Conservation (phyloP, 495 filamentous ascomycete genomes). For the Amniculicola lignicola region DNA sequence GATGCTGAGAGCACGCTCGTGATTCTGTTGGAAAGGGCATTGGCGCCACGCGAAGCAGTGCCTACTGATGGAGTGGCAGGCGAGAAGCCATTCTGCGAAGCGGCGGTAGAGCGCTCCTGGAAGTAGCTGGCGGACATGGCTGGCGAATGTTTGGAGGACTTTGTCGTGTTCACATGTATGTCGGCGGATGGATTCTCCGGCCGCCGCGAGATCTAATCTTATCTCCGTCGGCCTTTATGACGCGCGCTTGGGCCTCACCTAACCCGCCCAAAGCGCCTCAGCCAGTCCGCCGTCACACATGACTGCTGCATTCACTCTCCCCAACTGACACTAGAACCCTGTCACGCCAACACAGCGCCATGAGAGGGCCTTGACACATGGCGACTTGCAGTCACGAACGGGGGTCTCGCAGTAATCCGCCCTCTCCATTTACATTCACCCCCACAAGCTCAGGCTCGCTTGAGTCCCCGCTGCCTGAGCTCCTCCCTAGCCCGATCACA, state of each 20-base stretch:
- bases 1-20: conserved; percentile 84
- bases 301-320: conserved; percentile 10
- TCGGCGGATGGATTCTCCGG: conserved; percentile 1
- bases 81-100: conserved; percentile 26
- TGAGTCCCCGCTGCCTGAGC: conserved; percentile 23
- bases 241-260: background rate
- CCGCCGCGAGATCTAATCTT: conserved; percentile 8
- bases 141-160: background rate
- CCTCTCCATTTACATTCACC: background rate
- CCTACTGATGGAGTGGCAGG: conserved; percentile 31
- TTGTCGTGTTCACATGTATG: background rate
- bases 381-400: conserved; percentile 9
- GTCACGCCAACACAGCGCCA: conserved; percentile 23
- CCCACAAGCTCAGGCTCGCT: background rate
- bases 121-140: conserved; percentile 27
- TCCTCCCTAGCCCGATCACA: background rate
- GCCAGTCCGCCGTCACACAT: conserved; percentile 14
- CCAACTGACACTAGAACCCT: conserved; percentile 17
- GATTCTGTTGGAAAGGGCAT: conserved; percentile 70
- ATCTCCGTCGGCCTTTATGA: background rate
- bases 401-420: conserved; percentile 13
- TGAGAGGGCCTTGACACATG: conserved; percentile 22
- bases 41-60: conserved; percentile 39
- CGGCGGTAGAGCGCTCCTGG: conserved; percentile 30
- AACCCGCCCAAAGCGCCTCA: conserved; percentile 1